Base-by-base conservation (phyloP, 129 eudicot genomes). In the Flaveria bidentis region DNA sequence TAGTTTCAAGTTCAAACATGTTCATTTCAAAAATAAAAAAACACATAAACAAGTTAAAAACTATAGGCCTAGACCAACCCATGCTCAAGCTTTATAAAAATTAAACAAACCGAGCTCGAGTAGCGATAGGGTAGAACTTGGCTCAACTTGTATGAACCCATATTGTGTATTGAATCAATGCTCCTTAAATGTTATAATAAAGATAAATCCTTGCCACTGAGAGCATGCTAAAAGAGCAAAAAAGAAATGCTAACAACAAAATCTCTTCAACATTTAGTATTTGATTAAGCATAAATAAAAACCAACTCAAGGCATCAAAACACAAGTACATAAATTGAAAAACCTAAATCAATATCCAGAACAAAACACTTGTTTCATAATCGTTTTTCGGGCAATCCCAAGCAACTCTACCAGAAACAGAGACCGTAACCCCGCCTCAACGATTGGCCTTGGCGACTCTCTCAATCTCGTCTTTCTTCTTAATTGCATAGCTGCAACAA, bases 381-480 rank as follows among this genome's bases (percentile, higher is more conserved):
- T 63, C 14, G 4, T 25, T 46, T 30, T 23, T 55, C 61, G 30
- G 1, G 10, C 22, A 3, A 11, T 28, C 30, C 55, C 23, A 62
- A 5, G 15, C 13, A 51, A 52, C 46, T 9, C 74, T 67, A 39
- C 25, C 12, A 39, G 53, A 66, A 51, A 52, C 10, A 14, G 39
- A 51, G 7, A 23, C 26, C 12, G 20, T 12, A 20, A 53, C 65
- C 23, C 6, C 20, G 18, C 74, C 77, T 85, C 74, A 80, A 81
- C 92, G 92, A 76, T 88, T 88, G 86, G 90, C 92, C 85, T 87
- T 87, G 15, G 92, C 91, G 18, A 87, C 91, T 75, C 91, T 87
- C 80, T 87, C 91, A 42, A 88, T 88, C 76, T 88, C 92, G 49
- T 88, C 92, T 66, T 88, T 88, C 89, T 88, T 88, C 84, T 88